These are phyloP conservation scores for Halophytophthora polymorphica DNA, from an alignment of 352 stramenopile species.

Conservation along the genomic window DNA sequence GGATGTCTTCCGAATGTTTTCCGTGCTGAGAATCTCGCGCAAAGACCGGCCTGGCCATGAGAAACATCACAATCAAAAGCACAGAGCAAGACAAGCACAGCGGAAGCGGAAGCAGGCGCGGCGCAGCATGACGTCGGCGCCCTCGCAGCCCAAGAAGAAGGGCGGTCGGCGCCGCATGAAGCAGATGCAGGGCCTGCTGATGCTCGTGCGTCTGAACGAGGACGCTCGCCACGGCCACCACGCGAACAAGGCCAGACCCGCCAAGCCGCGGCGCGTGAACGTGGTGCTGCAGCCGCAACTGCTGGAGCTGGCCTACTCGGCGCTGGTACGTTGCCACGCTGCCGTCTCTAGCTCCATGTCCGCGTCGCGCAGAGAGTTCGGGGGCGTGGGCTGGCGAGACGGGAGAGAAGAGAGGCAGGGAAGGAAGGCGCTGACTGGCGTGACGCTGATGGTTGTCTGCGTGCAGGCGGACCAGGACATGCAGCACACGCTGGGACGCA, in stretches of 20 bases:
- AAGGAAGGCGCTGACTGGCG: background rate
- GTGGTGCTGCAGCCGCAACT: slow-evolving; percentile 69
- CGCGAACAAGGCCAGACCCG: slow-evolving; percentile 3
- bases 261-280: slow-evolving; percentile 47
- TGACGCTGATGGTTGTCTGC: background rate
- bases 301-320: slow-evolving; percentile 64
- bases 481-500: slow-evolving; percentile 50
- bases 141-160: slow-evolving; percentile 25
- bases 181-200: slow-evolving; percentile 76
- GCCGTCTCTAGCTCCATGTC: background rate
- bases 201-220: slow-evolving; percentile 45
- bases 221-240: slow-evolving; percentile 13
- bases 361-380: no score
- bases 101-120: no score
- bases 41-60: no score
- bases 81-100: no score
- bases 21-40: no score
- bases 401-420: background rate
- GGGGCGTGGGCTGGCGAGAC: background rate
- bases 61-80: no score
- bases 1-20: no score
- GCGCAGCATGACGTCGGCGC: slow-evolving; percentile 31
- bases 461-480: slow-evolving; percentile 68
- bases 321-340: slow-evolving; percentile 21
- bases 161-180: slow-evolving; percentile 66